Conservation (phyloP, 306 rosid genomes). For the Rubus idaeus region DNA sequence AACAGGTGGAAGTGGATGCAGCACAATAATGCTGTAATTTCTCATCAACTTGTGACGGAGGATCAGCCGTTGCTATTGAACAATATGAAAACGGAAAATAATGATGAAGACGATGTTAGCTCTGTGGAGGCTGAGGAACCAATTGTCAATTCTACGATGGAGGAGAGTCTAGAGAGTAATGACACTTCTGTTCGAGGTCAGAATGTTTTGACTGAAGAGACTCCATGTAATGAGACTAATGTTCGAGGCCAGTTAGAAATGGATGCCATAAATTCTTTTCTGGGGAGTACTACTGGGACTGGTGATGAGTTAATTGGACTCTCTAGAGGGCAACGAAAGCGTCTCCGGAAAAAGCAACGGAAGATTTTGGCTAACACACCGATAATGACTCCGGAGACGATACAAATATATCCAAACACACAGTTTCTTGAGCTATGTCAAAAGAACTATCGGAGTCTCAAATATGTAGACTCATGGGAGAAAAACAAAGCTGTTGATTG, state of each 20-base stretch:
- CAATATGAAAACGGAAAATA: not conserved
- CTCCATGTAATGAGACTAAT: not conserved
- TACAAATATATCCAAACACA: constrained; percentile 41
- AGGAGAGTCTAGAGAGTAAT: not conserved
- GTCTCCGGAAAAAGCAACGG: not conserved
- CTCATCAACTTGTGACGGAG: not conserved
- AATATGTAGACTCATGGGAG: constrained; percentile 45
- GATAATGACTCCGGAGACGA: constrained; percentile 25
- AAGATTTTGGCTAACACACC: constrained; percentile 10
- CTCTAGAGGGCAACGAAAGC: constrained; percentile 4
- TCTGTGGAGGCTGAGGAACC: not conserved
- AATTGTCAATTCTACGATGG: not conserved
- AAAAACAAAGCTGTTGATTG: constrained; percentile 30
- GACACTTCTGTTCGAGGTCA: not conserved
- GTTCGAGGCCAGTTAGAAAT: not conserved
- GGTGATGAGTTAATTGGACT: not conserved
- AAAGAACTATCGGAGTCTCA: constrained; percentile 34
- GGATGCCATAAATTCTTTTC: not conserved
- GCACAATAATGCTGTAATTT: not conserved
- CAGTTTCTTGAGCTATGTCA: constrained; percentile 46
- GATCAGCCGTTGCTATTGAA: not conserved
- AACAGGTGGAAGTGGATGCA: constrained; percentile 26
- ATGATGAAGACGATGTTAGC: constrained; percentile 3
- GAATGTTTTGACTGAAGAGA: not conserved
- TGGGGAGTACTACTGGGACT: not conserved